Conservation (phyloP, 2,329 filamentous ascomycete species). For the Mycosphaerella sp. region DNA sequence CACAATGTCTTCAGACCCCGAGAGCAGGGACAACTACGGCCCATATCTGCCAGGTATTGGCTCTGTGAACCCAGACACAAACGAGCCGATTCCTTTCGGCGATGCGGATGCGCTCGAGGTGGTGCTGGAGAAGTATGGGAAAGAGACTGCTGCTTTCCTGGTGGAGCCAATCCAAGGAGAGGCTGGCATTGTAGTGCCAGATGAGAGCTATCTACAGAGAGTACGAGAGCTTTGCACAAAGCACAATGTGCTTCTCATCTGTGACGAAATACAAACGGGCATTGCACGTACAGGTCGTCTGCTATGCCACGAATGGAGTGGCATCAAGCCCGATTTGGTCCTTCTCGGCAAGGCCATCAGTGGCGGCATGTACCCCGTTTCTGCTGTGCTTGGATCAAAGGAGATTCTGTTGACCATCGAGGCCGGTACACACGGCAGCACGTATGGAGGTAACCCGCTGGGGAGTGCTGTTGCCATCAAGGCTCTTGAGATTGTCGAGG, state of each 20-base stretch:
- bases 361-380: constrained; percentile 98
- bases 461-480: constrained; percentile 94
- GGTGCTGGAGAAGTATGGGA: constrained; percentile 71
- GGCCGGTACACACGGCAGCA: constrained; percentile 93
- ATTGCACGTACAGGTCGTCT: constrained; percentile 92
- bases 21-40: constrained; percentile 94
- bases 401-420: constrained; percentile 95
- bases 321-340: constrained; percentile 91
- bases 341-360: constrained; percentile 96
- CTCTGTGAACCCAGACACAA: constrained; percentile 66
- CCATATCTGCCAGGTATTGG: constrained; percentile 90
- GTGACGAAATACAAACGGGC: constrained; percentile 97
- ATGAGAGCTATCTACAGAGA: constrained; percentile 75
- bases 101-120: constrained; percentile 73
- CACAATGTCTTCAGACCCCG: constrained; percentile 89
- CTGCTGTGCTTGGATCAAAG: constrained; percentile 77
- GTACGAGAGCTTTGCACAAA: constrained; percentile 84
- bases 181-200: constrained; percentile 91
- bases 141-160: constrained; percentile 84
- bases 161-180: constrained; percentile 97
- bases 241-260: constrained; percentile 93
- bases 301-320: constrained; percentile 90
- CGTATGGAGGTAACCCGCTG: constrained; percentile 95
- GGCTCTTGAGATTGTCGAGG: constrained; percentile 86
- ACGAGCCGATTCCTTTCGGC: constrained; percentile 77